phyloP scores from a whole-genome alignment of 2,329 filamentous ascomycete genomes.

The Ceratocystis cubensis region DNA sequence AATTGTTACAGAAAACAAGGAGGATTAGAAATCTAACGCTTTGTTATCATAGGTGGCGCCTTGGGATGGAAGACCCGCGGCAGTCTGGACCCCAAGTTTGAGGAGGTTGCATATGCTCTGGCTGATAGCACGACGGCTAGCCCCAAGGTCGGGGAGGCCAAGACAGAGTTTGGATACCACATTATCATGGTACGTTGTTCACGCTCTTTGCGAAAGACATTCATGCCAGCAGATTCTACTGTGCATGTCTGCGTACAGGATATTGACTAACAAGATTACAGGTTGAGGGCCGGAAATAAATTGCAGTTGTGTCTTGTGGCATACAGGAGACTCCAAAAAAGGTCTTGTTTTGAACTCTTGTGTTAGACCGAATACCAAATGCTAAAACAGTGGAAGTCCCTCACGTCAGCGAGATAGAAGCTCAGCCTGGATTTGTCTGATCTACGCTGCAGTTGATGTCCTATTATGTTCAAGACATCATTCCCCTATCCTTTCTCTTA shows the following conservation, averaged over 20 bases:
- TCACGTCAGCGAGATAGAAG: neutral
- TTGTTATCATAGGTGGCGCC: conserved; percentile 45
- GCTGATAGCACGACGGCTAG: conserved; percentile 51
- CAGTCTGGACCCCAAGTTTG: conserved; percentile 54
- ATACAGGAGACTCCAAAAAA: neutral
- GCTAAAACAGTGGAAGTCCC: neutral
- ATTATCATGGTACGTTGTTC: conserved; percentile 54
- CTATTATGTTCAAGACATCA: conserved; percentile 3
- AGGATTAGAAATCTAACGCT: neutral
- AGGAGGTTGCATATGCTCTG: conserved; percentile 57
- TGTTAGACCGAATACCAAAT: neutral
- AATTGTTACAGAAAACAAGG: neutral
- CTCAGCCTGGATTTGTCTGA: conserved; percentile 1
- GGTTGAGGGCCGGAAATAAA: conserved; percentile 34
- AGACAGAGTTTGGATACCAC: conserved; percentile 67
- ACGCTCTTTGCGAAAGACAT: neutral
- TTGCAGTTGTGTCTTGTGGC: neutral
- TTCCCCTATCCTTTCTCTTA: neutral
- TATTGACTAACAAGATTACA: conserved; percentile 20
- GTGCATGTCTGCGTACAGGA: neutral
- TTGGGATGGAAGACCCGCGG: conserved; percentile 63
- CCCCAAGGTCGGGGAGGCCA: conserved; percentile 56
- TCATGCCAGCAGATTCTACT: neutral
- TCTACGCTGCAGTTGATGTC: neutral
- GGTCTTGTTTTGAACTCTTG: neutral